Percentiles rank a stretch among this genome's conserved stretches.
Conservation (phyloP, 2,329 filamentous ascomycete species). For the Apiospora arundinis region DNA sequence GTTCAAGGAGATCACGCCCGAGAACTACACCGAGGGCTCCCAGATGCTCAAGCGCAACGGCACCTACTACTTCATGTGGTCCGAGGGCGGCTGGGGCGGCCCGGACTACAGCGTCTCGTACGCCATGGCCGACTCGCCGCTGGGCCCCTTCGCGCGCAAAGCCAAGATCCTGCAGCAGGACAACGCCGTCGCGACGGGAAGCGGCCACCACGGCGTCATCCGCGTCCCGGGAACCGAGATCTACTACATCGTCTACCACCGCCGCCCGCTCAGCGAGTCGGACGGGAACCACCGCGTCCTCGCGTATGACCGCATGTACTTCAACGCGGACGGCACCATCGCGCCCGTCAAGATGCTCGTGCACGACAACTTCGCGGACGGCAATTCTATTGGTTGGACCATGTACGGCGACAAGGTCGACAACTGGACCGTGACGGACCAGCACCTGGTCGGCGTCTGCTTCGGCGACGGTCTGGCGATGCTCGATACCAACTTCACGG, state of each 20-base stretch:
- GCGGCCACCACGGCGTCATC: slow-evolving; percentile 50
- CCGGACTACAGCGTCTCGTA: slow-evolving; percentile 53
- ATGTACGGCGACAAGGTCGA: slow-evolving; percentile 35
- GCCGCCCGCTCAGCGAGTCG: slow-evolving; percentile 50
- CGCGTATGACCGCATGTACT: slow-evolving; percentile 56
- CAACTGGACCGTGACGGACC: slow-evolving; percentile 25
- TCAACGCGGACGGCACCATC: slow-evolving; percentile 45
- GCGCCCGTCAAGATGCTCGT: slow-evolving; percentile 51
- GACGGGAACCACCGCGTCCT: slow-evolving; percentile 53
- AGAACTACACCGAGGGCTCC: slow-evolving; percentile 51
- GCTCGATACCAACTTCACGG: slow-evolving; percentile 22
- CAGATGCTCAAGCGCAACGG: slow-evolving; percentile 51
- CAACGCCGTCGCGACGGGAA: slow-evolving; percentile 41
- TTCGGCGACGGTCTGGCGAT: not conserved
- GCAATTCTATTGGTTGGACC: slow-evolving; percentile 46
- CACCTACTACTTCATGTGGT: slow-evolving; percentile 53
- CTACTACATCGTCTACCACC: slow-evolving; percentile 55
- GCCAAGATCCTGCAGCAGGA: slow-evolving; percentile 47
- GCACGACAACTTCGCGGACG: slow-evolving; percentile 49
- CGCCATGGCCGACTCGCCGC: slow-evolving; percentile 46
- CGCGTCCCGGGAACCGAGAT: slow-evolving; percentile 44
- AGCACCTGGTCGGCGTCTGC: not conserved
- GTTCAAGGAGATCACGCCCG: slow-evolving; percentile 53
- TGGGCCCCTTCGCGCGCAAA: slow-evolving; percentile 48
- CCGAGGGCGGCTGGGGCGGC: slow-evolving; percentile 52